Evolutionary conservation across 164 flowering plant genomes (phyloP).

Genomic region (Dillenia turbinata): DNA sequence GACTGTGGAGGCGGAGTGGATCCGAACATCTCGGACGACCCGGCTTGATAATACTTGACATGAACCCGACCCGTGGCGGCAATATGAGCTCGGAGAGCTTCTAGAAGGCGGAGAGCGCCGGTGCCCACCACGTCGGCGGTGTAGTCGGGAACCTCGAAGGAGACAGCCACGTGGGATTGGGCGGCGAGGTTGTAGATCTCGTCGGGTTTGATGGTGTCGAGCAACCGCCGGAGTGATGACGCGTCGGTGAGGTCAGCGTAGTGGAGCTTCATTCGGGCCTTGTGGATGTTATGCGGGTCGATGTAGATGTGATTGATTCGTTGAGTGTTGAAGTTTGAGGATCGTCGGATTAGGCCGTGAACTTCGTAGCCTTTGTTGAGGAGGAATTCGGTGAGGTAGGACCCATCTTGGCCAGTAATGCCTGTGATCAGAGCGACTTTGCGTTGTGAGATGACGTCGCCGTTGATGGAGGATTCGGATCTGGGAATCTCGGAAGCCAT

Average conservation of each 20-base stretch:
- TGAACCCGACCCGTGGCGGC: constrained; percentile 60
- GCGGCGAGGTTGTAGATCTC: constrained; percentile 98
- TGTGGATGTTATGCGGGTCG: constrained; percentile 83
- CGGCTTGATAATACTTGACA: constrained; percentile 84
- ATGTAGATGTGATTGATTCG: constrained; percentile 94
- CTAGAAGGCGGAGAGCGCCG: constrained; percentile 86
- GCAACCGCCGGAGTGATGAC: constrained; percentile 93
- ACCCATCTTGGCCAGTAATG: constrained; percentile 95
- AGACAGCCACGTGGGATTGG: constrained; percentile 94
- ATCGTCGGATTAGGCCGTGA: constrained; percentile 90
- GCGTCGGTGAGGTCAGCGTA: constrained; percentile 92
- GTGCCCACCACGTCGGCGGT: constrained; percentile 98
- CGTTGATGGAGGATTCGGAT: constrained; percentile 19
- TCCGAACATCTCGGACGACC: constrained; percentile 95
- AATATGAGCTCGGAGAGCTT: constrained; percentile 84
- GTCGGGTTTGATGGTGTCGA: constrained; percentile 77
- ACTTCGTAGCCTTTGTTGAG: constrained; percentile 74
- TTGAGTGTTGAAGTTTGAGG: constrained; percentile 95
- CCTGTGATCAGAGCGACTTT: constrained; percentile 83
- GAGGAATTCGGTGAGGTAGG: constrained; percentile 91
- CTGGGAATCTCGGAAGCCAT: constrained; percentile 33
- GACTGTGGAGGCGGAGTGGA: constrained; percentile 89
- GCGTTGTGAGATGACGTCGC: constrained; percentile 18
- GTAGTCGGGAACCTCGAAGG: constrained; percentile 96
- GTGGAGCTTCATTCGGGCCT: constrained; percentile 86